A percentile compares a stretch with the other conserved stretches of the same genome.
Conservation (phyloP, 192 early-diverging fungal species). For the Jimgerdemannia lactiflua region DNA sequence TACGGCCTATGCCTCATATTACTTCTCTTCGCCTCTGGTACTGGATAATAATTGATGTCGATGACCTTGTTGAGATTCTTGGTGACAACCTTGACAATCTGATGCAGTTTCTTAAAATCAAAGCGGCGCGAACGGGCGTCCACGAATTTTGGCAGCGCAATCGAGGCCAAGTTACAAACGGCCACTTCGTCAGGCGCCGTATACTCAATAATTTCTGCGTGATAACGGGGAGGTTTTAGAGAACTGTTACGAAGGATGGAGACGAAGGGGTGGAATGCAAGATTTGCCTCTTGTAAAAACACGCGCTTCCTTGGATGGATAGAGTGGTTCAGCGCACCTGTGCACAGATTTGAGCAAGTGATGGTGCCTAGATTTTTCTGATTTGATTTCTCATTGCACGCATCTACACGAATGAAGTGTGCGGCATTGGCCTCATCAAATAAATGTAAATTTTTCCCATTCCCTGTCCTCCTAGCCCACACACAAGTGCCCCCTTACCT, state of each 20-base stretch:
- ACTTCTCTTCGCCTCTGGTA: conserved; percentile 77
- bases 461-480: no score
- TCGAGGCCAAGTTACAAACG: conserved; percentile 95
- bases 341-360: conserved; percentile 96
- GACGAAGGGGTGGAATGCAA: no score
- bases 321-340: conserved; percentile 24
- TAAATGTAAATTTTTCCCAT: no score
- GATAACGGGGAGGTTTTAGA: neutral
- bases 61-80: conserved; percentile 96
- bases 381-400: conserved; percentile 97
- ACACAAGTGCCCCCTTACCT: conserved; percentile 25
- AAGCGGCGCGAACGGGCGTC: conserved; percentile 51
- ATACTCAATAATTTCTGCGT: conserved; percentile 90
- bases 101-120: conserved; percentile 82
- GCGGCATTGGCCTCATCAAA: no score
- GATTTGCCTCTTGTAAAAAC: no score
- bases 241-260: no score
- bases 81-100: conserved; percentile 83
- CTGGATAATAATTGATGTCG: conserved; percentile 95
- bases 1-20: conserved; percentile 92
- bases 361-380: conserved; percentile 98
- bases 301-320: no score
- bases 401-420: conserved; percentile 47
- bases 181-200: conserved; percentile 93
- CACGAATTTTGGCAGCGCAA: conserved; percentile 90